Conservation (phyloP, 768 basidiomycete species). For the Mycena amicta region DNA sequence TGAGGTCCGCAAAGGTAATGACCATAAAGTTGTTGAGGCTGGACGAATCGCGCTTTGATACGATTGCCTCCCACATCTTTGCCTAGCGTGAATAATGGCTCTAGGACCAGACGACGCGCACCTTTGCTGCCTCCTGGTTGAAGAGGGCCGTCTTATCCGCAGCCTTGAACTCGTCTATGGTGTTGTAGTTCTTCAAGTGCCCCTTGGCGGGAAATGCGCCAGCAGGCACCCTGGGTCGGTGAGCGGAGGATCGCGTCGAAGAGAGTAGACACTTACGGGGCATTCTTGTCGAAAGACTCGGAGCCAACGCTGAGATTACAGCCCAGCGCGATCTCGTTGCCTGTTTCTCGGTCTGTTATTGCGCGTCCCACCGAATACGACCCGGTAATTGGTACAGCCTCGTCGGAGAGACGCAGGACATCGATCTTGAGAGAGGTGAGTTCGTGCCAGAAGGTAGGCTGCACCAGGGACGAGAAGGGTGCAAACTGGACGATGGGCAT, state of each 20-base stretch:
- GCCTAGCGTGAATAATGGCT: background rate
- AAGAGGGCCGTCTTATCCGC: conserved; percentile 90
- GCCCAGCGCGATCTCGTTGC: conserved; percentile 69
- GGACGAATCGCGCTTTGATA: conserved; percentile 52
- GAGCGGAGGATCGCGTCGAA: background rate
- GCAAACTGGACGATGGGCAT: conserved; percentile 84
- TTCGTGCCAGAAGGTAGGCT: conserved; percentile 92
- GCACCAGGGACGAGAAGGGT: conserved; percentile 84
- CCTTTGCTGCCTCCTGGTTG: conserved; percentile 69
- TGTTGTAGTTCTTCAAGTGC: conserved; percentile 91
- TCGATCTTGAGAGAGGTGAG: conserved; percentile 91
- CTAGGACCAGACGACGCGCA: conserved; percentile 30
- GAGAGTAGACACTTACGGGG: conserved; percentile 34
- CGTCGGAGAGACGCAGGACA: conserved; percentile 80
- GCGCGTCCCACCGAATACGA: conserved; percentile 72
- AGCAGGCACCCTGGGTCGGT: conserved; percentile 40
- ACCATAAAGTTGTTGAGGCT: conserved; percentile 79
- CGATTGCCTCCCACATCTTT: conserved; percentile 73
- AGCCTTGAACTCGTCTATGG: conserved; percentile 92
- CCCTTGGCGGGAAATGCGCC: conserved; percentile 61
- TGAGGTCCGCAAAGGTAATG: conserved; percentile 94
- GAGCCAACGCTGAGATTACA: conserved; percentile 66
- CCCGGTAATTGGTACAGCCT: conserved; percentile 61
- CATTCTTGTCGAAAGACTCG: conserved; percentile 59
- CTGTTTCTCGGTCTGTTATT: conserved; percentile 77